phyloP scores from a whole-genome alignment of 2,329 filamentous ascomycete genomes.

The Fusarium sp. region DNA sequence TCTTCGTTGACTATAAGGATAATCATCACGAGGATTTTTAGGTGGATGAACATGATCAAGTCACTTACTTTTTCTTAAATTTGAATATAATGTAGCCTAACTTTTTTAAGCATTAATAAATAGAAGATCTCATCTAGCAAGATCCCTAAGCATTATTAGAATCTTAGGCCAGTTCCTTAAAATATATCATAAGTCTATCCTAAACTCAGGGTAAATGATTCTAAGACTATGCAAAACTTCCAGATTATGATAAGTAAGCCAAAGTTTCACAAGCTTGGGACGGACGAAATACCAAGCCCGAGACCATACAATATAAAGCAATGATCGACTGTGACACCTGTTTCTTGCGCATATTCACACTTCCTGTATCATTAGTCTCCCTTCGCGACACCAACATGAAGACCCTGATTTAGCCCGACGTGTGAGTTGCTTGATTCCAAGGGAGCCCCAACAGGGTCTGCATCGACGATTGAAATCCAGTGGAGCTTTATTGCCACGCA shows the following conservation, averaged over 20 bases:
- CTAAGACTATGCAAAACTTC: background rate
- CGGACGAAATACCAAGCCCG: background rate
- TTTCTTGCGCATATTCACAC: background rate
- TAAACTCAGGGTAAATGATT: background rate
- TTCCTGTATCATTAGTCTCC: background rate
- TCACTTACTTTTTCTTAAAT: background rate
- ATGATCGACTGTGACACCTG: slow-evolving; percentile 8
- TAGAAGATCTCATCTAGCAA: background rate
- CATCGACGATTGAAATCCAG: slow-evolving; percentile 5
- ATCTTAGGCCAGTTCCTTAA: background rate
- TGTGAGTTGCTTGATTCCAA: slow-evolving; percentile 7
- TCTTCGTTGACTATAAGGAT: background rate
- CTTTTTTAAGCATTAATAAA: background rate
- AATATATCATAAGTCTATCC: background rate
- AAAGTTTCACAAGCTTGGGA: background rate
- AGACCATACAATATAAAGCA: background rate
- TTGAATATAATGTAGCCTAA: background rate
- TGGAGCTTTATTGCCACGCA: slow-evolving; percentile 10
- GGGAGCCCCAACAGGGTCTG: background rate
- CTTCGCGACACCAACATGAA: background rate
- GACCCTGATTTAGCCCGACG: background rate
- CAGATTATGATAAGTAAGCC: background rate
- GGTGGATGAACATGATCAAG: background rate
- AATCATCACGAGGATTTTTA: background rate
- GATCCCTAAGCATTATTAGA: background rate